phyloP scores from a whole-genome alignment of 176 grass and related monocot genomes.

The Phoenix roebelenii region DNA sequence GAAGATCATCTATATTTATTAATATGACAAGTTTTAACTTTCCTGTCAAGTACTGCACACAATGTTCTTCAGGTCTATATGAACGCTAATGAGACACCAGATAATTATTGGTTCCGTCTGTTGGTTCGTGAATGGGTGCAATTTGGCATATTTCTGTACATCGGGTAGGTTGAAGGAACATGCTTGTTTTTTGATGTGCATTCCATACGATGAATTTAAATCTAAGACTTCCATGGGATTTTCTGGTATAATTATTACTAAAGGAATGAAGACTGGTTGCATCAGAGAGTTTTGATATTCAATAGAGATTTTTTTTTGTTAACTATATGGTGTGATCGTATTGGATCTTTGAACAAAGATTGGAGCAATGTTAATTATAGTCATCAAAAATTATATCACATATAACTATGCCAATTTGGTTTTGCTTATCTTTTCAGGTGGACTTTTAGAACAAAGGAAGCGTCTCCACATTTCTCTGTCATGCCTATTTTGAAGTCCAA shows the following conservation, averaged over 20 bases:
- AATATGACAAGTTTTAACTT: not conserved
- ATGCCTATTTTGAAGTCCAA: conserved; percentile 60
- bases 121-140: conserved; percentile 92
- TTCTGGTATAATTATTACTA: too few species aligned
- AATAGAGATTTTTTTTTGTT: too few species aligned
- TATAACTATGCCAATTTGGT: not conserved
- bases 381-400: too few species aligned
- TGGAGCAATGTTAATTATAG: too few species aligned
- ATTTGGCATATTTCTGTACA: conserved; percentile 91
- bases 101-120: conserved; percentile 93
- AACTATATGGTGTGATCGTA: too few species aligned
- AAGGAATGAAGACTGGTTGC: too few species aligned
- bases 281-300: too few species aligned
- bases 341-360: too few species aligned
- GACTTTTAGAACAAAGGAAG: conserved; percentile 87
- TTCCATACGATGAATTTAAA: not conserved
- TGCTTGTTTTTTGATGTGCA: not conserved
- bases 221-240: too few species aligned
- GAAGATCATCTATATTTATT: too few species aligned
- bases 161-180: conserved; percentile 48
- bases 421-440: conserved; percentile 41
- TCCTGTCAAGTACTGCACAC: conserved; percentile 12
- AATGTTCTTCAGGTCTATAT: conserved; percentile 62
- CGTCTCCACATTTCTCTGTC: conserved; percentile 60
- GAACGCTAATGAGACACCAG: conserved; percentile 71